These are phyloP conservation scores for Toxicodendron radicans DNA, from an alignment of 345 rosid species.

Conservation along the genomic window DNA sequence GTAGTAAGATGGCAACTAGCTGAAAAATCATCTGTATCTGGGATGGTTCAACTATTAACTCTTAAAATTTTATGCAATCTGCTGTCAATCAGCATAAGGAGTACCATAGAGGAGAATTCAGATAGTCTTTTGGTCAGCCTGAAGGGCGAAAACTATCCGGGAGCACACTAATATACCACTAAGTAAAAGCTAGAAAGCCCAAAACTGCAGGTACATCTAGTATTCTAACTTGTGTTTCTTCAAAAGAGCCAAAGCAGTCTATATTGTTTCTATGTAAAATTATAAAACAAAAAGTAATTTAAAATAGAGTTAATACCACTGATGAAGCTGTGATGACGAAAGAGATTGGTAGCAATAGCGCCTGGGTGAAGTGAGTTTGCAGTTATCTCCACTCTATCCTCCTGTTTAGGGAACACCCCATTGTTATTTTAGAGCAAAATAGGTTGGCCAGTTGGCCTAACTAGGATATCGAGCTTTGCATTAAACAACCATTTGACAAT, in stretches of 20 bases:
- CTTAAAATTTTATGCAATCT: background rate
- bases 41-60: too few species aligned
- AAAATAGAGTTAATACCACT: background rate
- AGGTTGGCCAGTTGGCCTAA: background rate
- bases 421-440: background rate
- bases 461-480: background rate
- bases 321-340: conserved; percentile 33
- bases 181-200: background rate
- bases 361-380: conserved; percentile 84
- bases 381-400: conserved; percentile 49
- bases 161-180: background rate
- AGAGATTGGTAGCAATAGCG: conserved; percentile 54
- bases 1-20: too few species aligned
- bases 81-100: background rate
- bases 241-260: background rate
- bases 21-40: too few species aligned
- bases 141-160: background rate
- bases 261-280: background rate
- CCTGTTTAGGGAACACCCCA: conserved; percentile 37
- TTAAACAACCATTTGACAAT: background rate
- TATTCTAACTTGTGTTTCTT: background rate
- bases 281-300: background rate
- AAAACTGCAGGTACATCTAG: background rate
- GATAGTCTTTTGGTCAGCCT: background rate
- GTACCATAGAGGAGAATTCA: background rate